Evolutionary conservation across 2,329 filamentous ascomycete genomes (phyloP).

Genomic region (Xylaria digitata): DNA sequence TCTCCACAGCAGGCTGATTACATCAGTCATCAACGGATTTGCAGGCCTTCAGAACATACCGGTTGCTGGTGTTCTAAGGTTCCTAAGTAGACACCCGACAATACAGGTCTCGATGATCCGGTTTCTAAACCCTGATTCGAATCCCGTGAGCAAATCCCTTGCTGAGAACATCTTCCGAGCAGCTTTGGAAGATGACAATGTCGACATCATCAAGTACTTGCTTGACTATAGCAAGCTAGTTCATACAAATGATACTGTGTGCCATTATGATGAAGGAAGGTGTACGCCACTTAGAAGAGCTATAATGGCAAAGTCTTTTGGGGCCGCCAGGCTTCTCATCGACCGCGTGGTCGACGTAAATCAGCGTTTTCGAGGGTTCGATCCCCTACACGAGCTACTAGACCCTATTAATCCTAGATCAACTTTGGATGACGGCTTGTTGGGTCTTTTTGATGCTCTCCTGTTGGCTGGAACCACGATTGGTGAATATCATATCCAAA

Average conservation of each 20-base stretch:
- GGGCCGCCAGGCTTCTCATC: not conserved
- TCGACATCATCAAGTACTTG: not conserved
- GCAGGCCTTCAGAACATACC: not conserved
- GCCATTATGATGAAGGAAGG: not conserved
- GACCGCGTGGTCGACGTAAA: not conserved
- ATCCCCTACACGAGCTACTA: not conserved
- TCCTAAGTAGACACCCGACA: not conserved
- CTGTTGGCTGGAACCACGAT: not conserved
- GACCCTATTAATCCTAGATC: fast-evolving
- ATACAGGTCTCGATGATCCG: not conserved
- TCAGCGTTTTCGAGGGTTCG: not conserved
- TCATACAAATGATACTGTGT: slow-evolving; percentile 2
- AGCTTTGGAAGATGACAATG: slow-evolving; percentile 10
- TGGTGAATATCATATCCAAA: not conserved
- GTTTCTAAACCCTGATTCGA: not conserved
- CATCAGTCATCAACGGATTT: slow-evolving; percentile 10
- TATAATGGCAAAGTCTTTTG: not conserved
- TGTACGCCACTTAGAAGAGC: slow-evolving; percentile 14
- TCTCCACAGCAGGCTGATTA: slow-evolving; percentile 4
- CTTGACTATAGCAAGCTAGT: not conserved
- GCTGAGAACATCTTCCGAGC: not conserved
- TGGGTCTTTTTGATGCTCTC: not conserved
- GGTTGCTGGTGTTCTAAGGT: not conserved
- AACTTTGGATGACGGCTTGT: not conserved
- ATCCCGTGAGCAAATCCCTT: not conserved